phyloP scores from a whole-genome alignment of 2,329 filamentous ascomycete genomes.

The Phoma sp. region DNA sequence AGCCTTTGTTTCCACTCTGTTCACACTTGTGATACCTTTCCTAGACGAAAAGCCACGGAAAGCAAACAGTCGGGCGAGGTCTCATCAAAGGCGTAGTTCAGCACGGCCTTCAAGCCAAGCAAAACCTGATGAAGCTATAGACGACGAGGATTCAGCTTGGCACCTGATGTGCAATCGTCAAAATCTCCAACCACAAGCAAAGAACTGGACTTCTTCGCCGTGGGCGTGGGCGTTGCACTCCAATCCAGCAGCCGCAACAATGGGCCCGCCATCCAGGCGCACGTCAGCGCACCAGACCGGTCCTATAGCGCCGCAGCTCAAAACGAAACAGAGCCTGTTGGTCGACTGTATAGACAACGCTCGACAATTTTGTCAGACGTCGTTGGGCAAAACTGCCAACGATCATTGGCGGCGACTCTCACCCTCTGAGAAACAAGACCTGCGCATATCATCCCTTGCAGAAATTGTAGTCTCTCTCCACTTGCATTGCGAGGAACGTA shows the following conservation, averaged over 20 bases:
- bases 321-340: slow-evolving; percentile 36
- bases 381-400: slow-evolving; percentile 49
- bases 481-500: slow-evolving; percentile 86
- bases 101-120: slow-evolving; percentile 32
- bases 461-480: slow-evolving; percentile 77
- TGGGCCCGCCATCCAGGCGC: slow-evolving; percentile 33
- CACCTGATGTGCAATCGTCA: slow-evolving; percentile 43
- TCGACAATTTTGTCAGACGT: slow-evolving; percentile 43
- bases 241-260: slow-evolving; percentile 28
- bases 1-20: slow-evolving; percentile 50
- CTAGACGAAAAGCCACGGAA: slow-evolving; percentile 40
- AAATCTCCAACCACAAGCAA: slow-evolving; percentile 29
- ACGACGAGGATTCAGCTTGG: slow-evolving; percentile 41
- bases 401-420: slow-evolving; percentile 63
- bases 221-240: slow-evolving; percentile 46
- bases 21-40: slow-evolving; percentile 47
- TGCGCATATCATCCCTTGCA: slow-evolving; percentile 64
- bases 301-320: slow-evolving; percentile 36
- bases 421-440: slow-evolving; percentile 42
- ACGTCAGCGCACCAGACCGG: slow-evolving; percentile 18
- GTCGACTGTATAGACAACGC: slow-evolving; percentile 39
- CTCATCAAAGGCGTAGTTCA: slow-evolving; percentile 31
- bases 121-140: slow-evolving; percentile 29
- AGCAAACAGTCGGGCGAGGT: slow-evolving; percentile 23
- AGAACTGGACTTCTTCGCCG: slow-evolving; percentile 40